Conservation (phyloP, 306 rosid species). For the Albizia julibrissin region DNA sequence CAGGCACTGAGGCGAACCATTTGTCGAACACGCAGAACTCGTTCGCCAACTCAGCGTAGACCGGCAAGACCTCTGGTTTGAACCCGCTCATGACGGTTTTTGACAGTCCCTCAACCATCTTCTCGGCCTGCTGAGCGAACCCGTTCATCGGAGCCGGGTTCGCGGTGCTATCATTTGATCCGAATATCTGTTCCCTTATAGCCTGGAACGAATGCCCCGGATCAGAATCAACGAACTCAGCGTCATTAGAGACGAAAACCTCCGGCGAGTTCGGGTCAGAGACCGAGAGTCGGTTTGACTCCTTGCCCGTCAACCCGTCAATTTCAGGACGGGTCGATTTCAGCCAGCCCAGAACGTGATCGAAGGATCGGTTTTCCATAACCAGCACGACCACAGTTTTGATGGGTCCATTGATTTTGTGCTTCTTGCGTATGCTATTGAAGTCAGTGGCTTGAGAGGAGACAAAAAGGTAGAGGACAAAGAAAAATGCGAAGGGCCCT, state of each 20-base stretch:
- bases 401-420: conserved; percentile 69
- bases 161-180: conserved; percentile 51
- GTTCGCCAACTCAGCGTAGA: conserved; percentile 63
- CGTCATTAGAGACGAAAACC: conserved; percentile 57
- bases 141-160: conserved; percentile 80
- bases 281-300: conserved; percentile 58
- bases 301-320: conserved; percentile 72
- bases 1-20: conserved; percentile 93
- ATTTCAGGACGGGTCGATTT: conserved; percentile 75
- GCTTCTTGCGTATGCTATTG: conserved; percentile 33
- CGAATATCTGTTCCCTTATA: conserved; percentile 83
- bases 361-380: conserved; percentile 98
- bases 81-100: conserved; percentile 86
- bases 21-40: conserved; percentile 70
- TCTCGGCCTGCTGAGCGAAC: conserved; percentile 84
- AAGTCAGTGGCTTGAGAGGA: conserved; percentile 35
- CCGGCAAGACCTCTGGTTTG: conserved; percentile 65
- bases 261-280: conserved; percentile 44
- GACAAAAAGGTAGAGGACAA: conserved; percentile 48
- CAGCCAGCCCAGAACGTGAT: conserved; percentile 85
- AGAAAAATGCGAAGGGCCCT: conserved; percentile 5
- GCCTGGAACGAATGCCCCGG: conserved; percentile 97
- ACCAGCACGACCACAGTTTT: conserved; percentile 78
- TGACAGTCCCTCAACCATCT: conserved; percentile 37
- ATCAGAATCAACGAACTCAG: conserved; percentile 68